Evolutionary conservation across 23 red algal species (phyloP), one percentile per base, ranked within the genome.

Genomic region (Chondrus crispus): DNA sequence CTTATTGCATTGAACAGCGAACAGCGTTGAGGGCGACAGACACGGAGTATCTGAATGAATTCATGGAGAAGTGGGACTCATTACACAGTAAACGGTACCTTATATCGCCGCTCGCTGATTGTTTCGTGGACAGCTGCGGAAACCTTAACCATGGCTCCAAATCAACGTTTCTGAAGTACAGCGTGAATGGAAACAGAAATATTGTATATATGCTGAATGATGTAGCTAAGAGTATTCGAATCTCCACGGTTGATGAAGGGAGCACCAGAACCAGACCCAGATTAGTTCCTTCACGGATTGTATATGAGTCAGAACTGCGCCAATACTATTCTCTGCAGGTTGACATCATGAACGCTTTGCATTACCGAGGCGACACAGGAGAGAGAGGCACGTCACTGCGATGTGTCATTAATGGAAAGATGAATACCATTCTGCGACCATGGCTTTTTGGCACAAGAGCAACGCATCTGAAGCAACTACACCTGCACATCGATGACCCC

Each of bases 401-500:
- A 3, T 54, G 26, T 36, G 79, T 83, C 6, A 62, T 51, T 2
- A 51, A 58, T 62, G 20, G 43, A 22, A 83, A 83, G 79, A 62
- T 83, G 48, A 83, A 55, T 46, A 45, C 43, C 30, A 83, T 62
- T 28, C 79, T 83, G 8, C 39, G 48, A 13, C 79, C 48, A 54
- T 62, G 48, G 13, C 49, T 83, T 19, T 38, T 7, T 39, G 48
- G 79, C 16, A 83, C 8, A 5, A 51, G 35, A 83, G 48, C 46
- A 10, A 39, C 24, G 29, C 9, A 16, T 2, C 14, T 83, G 49
- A 35, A 60, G n/a, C 79, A 83, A 33, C 3, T 83, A 2, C 79
- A 83, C 40, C 55, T 83, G 32, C 54, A 38, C 29, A 37, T 83
- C 40, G 50, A 83, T 41, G 79, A 83, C 55, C 50, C 51, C 2